Evolutionary conservation across 257 asterid genomes (phyloP).

Genomic region (Solanum phureja): DNA sequence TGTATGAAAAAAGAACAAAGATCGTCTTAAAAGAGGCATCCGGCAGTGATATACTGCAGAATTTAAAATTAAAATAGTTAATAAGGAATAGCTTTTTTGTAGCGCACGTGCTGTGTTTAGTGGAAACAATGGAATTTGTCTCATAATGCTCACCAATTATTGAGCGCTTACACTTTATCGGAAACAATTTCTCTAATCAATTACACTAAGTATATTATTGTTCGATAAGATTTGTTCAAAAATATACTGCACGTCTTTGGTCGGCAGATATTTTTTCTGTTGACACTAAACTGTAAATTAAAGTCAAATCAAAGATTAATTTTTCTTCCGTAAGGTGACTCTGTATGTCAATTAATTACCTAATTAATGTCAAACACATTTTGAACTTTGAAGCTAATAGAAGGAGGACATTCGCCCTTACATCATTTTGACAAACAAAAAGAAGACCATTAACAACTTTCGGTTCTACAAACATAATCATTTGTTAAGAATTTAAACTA

Average conservation of each 20-base stretch:
- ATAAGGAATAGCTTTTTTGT: background rate
- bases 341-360: no score
- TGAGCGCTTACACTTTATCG: background rate
- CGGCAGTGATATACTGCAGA: background rate
- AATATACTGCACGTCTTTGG: background rate
- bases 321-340: no score
- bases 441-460: background rate
- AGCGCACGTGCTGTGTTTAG: background rate
- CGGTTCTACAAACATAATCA: background rate
- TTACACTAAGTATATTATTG: no score
- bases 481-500: background rate
- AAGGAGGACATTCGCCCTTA: no score
- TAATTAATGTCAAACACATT: no score
- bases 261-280: background rate
- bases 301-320: background rate
- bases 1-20: background rate
- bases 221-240: background rate
- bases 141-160: background rate
- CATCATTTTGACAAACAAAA: background rate
- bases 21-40: constrained; percentile 4
- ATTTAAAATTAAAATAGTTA: background rate
- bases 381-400: background rate
- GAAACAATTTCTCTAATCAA: no score
- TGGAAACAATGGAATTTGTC: background rate
- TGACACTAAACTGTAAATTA: no score